Percentiles rank a stretch among this genome's conserved stretches.
Conservation (phyloP, 805 yeast genomes). For the Ogataea haglerorum region DNA sequence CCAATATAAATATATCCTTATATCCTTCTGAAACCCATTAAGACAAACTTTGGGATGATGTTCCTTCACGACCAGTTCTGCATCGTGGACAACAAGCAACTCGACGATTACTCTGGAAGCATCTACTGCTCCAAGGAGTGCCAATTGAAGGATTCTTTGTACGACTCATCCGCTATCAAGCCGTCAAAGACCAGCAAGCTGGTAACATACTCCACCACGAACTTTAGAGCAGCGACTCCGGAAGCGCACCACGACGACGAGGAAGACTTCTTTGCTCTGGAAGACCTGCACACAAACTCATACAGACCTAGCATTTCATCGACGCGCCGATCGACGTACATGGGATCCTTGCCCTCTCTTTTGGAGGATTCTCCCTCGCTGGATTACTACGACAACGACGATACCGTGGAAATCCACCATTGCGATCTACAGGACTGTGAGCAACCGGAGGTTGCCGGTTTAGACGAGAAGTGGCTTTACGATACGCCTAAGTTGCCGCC, state of each 20-base stretch:
- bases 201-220: constrained; percentile 20
- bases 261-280: constrained; percentile 21
- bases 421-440: constrained; percentile 11
- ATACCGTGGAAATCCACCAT: constrained; percentile 14
- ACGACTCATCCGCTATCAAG: constrained; percentile 1
- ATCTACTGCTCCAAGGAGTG: constrained; percentile 24
- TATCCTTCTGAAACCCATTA: neutral
- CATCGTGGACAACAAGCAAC: constrained; percentile 23
- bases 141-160: constrained; percentile 17
- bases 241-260: constrained; percentile 10
- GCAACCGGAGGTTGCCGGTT: constrained; percentile 1
- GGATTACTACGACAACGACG: constrained; percentile 15
- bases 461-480: constrained; percentile 14
- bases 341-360: constrained; percentile 23
- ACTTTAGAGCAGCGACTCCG: neutral
- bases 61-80: constrained; percentile 25
- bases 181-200: constrained; percentile 12
- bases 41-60: constrained; percentile 4
- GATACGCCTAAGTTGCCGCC: constrained; percentile 13
- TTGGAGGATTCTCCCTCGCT: constrained; percentile 16
- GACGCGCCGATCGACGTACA: constrained; percentile 16
- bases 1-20: constrained; percentile 6
- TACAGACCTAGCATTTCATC: constrained; percentile 9
- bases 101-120: constrained; percentile 5
- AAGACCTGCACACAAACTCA: constrained; percentile 21